Conservation (phyloP, 257 asterid genomes). For the Solanum tarijense region DNA sequence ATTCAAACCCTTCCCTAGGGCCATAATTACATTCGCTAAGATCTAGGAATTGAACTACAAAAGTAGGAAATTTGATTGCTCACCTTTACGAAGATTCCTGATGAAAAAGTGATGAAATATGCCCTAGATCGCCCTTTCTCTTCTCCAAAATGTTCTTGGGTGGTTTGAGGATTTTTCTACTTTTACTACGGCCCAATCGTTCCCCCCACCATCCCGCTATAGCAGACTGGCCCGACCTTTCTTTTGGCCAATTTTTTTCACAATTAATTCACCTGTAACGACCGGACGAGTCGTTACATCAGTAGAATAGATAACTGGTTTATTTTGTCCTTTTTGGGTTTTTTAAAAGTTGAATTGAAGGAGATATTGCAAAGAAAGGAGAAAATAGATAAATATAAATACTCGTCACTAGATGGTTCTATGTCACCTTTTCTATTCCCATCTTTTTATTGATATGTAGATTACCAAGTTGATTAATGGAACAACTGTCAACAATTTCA, state of each 20-base stretch:
- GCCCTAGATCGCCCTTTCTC: too few relatives aligned
- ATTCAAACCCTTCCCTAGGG: not conserved
- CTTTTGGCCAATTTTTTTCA: too few relatives aligned
- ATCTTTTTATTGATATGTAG: not conserved
- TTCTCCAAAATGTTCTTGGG: too few relatives aligned
- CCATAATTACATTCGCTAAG: not conserved
- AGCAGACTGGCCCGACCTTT: too few relatives aligned
- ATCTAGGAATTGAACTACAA: not conserved
- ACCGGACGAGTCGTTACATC: not conserved
- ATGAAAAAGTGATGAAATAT: too few relatives aligned
- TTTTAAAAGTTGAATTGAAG: not conserved
- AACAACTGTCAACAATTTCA: conserved; percentile 26
- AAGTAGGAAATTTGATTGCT: too few relatives aligned
- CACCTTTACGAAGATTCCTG: too few relatives aligned
- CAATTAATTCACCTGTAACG: too few relatives aligned
- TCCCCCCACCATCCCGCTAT: too few relatives aligned
- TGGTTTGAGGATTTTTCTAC: too few relatives aligned
- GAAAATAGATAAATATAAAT: not conserved
- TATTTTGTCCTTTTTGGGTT: not conserved
- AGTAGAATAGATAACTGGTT: not conserved
- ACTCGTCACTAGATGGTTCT: not conserved
- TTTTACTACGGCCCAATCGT: too few relatives aligned
- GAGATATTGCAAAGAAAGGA: not conserved
- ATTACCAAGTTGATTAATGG: conserved; percentile 4
- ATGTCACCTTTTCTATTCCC: not conserved